Conservation (phyloP, 2,329 filamentous ascomycete genomes). For the Penicillium griseofulvum region DNA sequence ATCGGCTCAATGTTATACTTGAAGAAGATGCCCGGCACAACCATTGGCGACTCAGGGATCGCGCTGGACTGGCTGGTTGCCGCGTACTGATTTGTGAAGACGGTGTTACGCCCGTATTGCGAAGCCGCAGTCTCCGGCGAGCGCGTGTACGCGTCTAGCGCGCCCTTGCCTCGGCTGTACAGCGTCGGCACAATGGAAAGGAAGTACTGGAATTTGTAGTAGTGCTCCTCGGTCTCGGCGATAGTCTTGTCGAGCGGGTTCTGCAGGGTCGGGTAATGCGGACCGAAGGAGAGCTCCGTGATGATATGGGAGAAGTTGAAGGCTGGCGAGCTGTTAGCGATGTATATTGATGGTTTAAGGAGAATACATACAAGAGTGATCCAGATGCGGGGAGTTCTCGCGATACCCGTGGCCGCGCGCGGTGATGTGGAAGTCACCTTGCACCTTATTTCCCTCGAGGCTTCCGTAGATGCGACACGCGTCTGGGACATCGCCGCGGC, state of each 20-base stretch:
- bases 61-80: conserved; percentile 79
- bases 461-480: conserved; percentile 88
- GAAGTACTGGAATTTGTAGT: conserved; percentile 98
- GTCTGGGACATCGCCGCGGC: conserved; percentile 57
- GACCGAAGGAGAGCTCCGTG: conserved; percentile 92
- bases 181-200: conserved; percentile 91
- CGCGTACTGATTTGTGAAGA: conserved; percentile 96
- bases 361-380: conserved; percentile 67
- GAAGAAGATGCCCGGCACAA: conserved; percentile 88
- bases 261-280: conserved; percentile 89
- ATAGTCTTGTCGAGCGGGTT: conserved; percentile 94
- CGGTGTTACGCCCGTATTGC: conserved; percentile 40
- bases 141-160: conserved; percentile 44
- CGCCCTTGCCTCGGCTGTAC: conserved; percentile 63
- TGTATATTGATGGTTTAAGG: background rate
- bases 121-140: conserved; percentile 31
- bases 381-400: conserved; percentile 74
- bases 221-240: conserved; percentile 70
- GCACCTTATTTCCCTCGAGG: conserved; percentile 91
- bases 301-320: conserved; percentile 99
- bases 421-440: conserved; percentile 97
- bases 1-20: conserved; percentile 99
- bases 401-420: conserved; percentile 92
- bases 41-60: conserved; percentile 56
- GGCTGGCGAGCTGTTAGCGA: conserved; percentile 46